A percentile compares a stretch with the other conserved stretches of the same genome.
Evolutionary conservation across 2,329 filamentous ascomycete species (phyloP).

Genomic region (Apiospora phragmitis): DNA sequence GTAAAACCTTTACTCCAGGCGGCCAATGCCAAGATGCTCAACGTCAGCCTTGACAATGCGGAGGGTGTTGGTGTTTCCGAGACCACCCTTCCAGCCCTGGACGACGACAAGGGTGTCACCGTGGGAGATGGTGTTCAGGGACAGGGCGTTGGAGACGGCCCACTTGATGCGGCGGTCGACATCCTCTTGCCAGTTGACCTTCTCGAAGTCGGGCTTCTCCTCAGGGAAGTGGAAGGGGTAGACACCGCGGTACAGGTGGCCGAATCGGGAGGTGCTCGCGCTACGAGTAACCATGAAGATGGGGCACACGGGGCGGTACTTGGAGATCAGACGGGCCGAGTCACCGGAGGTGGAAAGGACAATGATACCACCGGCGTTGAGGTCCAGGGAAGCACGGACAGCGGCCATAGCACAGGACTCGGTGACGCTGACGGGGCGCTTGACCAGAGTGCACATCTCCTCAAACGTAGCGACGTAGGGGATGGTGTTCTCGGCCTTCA

Average conservation of each 20-base stretch:
- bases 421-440: slow-evolving; percentile 80
- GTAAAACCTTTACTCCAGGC: slow-evolving; percentile 31
- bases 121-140: slow-evolving; percentile 72
- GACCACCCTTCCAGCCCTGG: slow-evolving; percentile 88
- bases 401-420: slow-evolving; percentile 98
- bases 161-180: slow-evolving; percentile 97
- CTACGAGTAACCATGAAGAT: slow-evolving; percentile 99
- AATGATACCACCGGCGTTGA: slow-evolving; percentile 94
- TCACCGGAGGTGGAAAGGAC: slow-evolving; percentile 94
- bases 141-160: slow-evolving; percentile 85
- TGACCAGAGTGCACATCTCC: slow-evolving; percentile 82
- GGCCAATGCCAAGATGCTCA: slow-evolving; percentile 57
- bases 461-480: slow-evolving; percentile 97
- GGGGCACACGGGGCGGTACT: slow-evolving; percentile 97
- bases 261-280: slow-evolving; percentile 79
- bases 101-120: slow-evolving; percentile 80
- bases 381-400: slow-evolving; percentile 90
- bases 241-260: slow-evolving; percentile 94
- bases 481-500: slow-evolving; percentile 95
- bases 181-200: slow-evolving; percentile 97
- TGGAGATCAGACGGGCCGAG: slow-evolving; percentile 92
- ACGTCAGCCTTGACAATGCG: slow-evolving; percentile 63
- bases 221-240: slow-evolving; percentile 96
- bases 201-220: slow-evolving; percentile 89
- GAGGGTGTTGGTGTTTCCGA: slow-evolving; percentile 87